Evolutionary conservation across 2,329 filamentous ascomycete genomes (phyloP), one percentile per base, ranked within the genome.

Genomic region (Hymenoscyphus occultus): DNA sequence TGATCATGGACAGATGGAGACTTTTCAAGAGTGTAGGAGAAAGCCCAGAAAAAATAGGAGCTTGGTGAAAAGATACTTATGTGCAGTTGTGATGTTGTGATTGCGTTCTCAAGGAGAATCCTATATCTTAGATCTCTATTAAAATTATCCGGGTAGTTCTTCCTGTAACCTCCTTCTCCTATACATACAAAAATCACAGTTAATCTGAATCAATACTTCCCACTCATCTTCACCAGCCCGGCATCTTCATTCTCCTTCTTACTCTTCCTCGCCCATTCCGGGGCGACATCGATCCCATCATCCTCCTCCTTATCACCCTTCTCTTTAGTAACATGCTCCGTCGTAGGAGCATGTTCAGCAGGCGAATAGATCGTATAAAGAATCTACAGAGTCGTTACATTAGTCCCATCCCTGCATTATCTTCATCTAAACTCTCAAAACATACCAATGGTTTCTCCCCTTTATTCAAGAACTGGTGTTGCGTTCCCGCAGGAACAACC

Each of bases 401-500:
- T 19, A 28, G 28, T 31, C 19, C 57, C 12, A n/a, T 45, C 42
- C 14, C 5, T 39, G 7, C 56, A 28, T 40, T 16, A n/a, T 39
- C 40, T 5, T 16, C 35, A 42, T n/a, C 16, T 28, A 51, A 39
- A 56, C 39, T 12, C 12, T 12, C 28, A 28, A 28, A 28, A 63
- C 70, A 67, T 48, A 71, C 69, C 39, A 89, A 73, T 1, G 86
- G 85, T 60, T 81, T 80, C 0, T 83, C 79, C 1, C 86, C 86
- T 2, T 79, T 85, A 64, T 88, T 89, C 60, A 88, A 77, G 73
- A 89, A 89, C 72, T 89, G 86, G 73, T 89, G 86, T 74, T 86
- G 84, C 1, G 86, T 89, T 0, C 86, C 86, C 0, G 86, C 87
- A 0, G 87, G 86, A 2, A 89, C 86, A 60, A 88, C 80, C 31